Base-by-base conservation (phyloP, 352 stramenopile species). In the Phytopythium montanum region DNA sequence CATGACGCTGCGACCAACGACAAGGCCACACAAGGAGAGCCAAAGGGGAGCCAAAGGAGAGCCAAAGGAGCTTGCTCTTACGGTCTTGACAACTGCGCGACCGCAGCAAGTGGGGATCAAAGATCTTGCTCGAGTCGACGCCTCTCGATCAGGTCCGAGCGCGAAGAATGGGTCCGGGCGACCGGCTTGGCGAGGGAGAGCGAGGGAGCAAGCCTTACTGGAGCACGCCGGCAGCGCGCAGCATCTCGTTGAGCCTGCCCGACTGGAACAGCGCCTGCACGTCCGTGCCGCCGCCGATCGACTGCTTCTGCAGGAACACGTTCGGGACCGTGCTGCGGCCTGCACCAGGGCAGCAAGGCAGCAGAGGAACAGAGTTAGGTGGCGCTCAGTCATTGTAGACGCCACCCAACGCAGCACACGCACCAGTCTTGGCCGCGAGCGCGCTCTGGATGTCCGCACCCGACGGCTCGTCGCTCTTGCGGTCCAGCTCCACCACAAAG, bases 271-370 rank as follows among this genome's bases (percentile, higher is more conserved):
- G 81, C 33, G 69, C 74, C 57, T 98, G 80, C n/a, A 93, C 92
- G 61, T 98, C 92, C 56, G 97, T 94, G 61, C 96, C 97, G 23
- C 96, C 96, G 52, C 96, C 96, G 48, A 98, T 80, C 42, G 92
- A 94, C 45, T 94, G 73, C 60, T 94, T 93, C 57, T 92, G 92
- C 46, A 99, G 83, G 73, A 99, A 99, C 25, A 99, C 94, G 67
- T 99, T 98, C 3, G 97, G 96, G 44, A 99, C 96, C 6, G 92
- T 98, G 50, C 81, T 75, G 53, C 97, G 91, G 55, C 92, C 94
- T 73, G 79, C 87, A 56, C 52, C 10, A n/a, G 5, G 7, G 16
- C 23, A 51, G 14, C 19, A 16, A 14, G 29, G 51, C 21, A 23
- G 31, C 12, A 8, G 39, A 25, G 21, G n/a, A n/a, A n/a, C 21